Percentiles rank a stretch among this genome's conserved stretches.
Evolutionary conservation across 1,139 yeast species (phyloP).

Genomic region (Taphrina betulina): DNA sequence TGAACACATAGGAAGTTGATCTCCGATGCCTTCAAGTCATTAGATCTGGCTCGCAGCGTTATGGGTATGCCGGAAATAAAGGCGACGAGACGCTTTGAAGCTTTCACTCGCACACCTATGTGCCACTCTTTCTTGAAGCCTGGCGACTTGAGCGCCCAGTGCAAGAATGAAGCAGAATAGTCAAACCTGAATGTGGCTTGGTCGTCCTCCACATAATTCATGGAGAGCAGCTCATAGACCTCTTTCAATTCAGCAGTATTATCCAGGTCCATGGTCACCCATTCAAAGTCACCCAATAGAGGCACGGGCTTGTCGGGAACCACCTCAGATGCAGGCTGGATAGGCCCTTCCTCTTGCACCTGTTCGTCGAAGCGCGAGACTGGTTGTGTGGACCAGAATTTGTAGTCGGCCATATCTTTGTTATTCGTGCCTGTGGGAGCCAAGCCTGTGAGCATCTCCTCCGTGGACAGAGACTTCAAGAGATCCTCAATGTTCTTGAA

Average conservation of each 20-base stretch:
- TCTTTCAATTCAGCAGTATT: slow-evolving; percentile 61
- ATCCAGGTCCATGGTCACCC: slow-evolving; percentile 77
- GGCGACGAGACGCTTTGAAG: slow-evolving; percentile 75
- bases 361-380: slow-evolving; percentile 70
- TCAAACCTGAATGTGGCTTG: slow-evolving; percentile 91
- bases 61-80: slow-evolving; percentile 91
- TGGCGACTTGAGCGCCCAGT: slow-evolving; percentile 94
- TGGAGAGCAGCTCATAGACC: slow-evolving; percentile 74
- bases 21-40: slow-evolving; percentile 68
- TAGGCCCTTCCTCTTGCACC: slow-evolving; percentile 75
- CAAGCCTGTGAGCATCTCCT: slow-evolving; percentile 27
- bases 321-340: slow-evolving; percentile 67
- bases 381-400: slow-evolving; percentile 98
- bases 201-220: slow-evolving; percentile 90
- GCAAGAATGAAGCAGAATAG: slow-evolving; percentile 75
- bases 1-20: slow-evolving; percentile 93
- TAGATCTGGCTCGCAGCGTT: slow-evolving; percentile 60
- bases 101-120: slow-evolving; percentile 85
- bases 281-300: slow-evolving; percentile 75
- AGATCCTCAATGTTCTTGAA: slow-evolving; percentile 21
- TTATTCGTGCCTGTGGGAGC: slow-evolving; percentile 40
- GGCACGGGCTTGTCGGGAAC: slow-evolving; percentile 69
- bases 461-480: slow-evolving; percentile 16
- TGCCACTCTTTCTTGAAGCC: slow-evolving; percentile 91
- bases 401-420: slow-evolving; percentile 83